These are phyloP conservation scores for Boletus subparvulus DNA, from an alignment of 768 basidiomycete genomes.

Conservation along the genomic window DNA sequence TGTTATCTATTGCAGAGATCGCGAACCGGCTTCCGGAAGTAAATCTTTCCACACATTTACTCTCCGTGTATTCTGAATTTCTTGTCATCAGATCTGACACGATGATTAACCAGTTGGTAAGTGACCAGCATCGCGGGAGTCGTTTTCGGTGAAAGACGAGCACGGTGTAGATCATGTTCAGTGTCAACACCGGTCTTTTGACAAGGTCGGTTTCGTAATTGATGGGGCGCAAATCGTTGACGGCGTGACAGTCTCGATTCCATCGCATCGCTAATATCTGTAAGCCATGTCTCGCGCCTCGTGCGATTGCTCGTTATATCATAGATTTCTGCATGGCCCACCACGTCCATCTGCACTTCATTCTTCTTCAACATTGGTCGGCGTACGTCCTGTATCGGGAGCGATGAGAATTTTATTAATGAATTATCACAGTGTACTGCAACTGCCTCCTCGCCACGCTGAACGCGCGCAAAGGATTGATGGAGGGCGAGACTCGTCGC, in stretches of 20 bases:
- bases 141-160: background rate
- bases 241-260: constrained; percentile 43
- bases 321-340: constrained; percentile 46
- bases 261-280: constrained; percentile 53
- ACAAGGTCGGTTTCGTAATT: constrained; percentile 20
- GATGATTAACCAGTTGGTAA: background rate
- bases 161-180: constrained; percentile 44
- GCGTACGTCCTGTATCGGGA: constrained; percentile 37
- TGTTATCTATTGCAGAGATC: too few relatives aligned
- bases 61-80: background rate
- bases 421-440: constrained; percentile 44
- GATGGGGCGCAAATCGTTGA: background rate
- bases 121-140: background rate
- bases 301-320: background rate
- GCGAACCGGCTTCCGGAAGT: too few relatives aligned
- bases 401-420: background rate
- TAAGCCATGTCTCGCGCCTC: constrained; percentile 12
- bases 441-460: constrained; percentile 60
- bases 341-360: constrained; percentile 54
- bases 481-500: too few relatives aligned
- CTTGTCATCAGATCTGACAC: background rate
- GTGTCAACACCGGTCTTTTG: constrained; percentile 40
- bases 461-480: constrained; percentile 40
- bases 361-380: constrained; percentile 65
- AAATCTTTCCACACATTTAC: background rate